Conservation (phyloP, 2,329 filamentous ascomycete genomes). For the Neopestalotiopsis sp. region DNA sequence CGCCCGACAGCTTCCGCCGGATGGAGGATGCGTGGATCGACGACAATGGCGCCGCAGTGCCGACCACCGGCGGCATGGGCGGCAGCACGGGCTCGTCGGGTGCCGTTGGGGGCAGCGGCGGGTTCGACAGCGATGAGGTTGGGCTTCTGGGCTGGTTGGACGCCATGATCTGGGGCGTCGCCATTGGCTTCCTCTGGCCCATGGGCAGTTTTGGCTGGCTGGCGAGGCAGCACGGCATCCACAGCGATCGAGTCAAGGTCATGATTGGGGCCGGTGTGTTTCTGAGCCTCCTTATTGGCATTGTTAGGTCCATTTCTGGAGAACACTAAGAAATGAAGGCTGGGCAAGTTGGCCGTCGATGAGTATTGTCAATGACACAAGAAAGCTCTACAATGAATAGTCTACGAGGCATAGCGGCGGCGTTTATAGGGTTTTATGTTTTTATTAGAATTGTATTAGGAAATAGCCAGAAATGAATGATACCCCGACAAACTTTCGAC, state of each 20-base stretch:
- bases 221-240: conserved; percentile 84
- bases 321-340: conserved; percentile 26
- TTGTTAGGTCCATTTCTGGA: conserved; percentile 41
- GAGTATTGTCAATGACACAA: too few species aligned
- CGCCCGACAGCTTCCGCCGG: conserved; percentile 73
- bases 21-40: conserved; percentile 95
- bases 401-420: conserved; percentile 7
- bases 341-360: neutral
- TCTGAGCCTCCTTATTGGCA: conserved; percentile 51
- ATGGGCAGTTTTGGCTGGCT: conserved; percentile 86
- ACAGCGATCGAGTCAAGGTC: conserved; percentile 82
- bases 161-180: conserved; percentile 84
- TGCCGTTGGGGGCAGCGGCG: conserved; percentile 41
- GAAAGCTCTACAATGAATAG: neutral
- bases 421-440: neutral
- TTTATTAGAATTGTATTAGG: neutral
- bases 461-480: neutral
- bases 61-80: conserved; percentile 36
- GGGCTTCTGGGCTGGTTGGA: conserved; percentile 69
- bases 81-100: conserved; percentile 35
- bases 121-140: conserved; percentile 56
- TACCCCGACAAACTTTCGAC: neutral
- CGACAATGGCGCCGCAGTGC: conserved; percentile 50
- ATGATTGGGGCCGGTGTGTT: conserved; percentile 86
- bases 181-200: conserved; percentile 96